These are phyloP conservation scores for Naganishia albida DNA, from an alignment of 1,284 basidiomycete genomes.

Conservation along the genomic window DNA sequence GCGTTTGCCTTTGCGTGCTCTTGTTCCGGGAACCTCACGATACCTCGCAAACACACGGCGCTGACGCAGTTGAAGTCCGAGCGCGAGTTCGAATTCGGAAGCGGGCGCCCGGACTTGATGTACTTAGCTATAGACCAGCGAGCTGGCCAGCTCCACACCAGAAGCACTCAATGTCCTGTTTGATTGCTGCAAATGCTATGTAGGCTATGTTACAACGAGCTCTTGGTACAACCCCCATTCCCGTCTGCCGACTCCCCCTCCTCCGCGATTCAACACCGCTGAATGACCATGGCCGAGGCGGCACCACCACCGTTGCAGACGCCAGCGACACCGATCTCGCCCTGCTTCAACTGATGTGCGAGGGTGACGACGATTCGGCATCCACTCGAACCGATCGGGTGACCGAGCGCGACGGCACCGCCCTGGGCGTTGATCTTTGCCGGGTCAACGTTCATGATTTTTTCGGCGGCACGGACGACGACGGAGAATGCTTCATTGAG, in stretches of 20 bases:
- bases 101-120: too few relatives aligned
- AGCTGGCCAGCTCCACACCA: background rate
- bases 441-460: slow-evolving; percentile 78
- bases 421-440: slow-evolving; percentile 91
- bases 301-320: slow-evolving; percentile 98
- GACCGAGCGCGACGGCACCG: slow-evolving; percentile 90
- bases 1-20: too few relatives aligned
- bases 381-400: slow-evolving; percentile 93
- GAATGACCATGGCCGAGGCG: slow-evolving; percentile 84
- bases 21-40: too few relatives aligned
- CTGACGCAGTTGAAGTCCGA: too few relatives aligned
- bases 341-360: slow-evolving; percentile 86
- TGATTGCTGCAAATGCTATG: slow-evolving; percentile 8
- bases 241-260: background rate
- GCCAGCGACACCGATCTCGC: slow-evolving; percentile 94
- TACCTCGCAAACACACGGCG: too few relatives aligned
- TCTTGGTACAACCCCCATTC: slow-evolving; percentile 18
- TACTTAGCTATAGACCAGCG: too few relatives aligned
- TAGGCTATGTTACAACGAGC: slow-evolving; percentile 22
- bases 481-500: slow-evolving; percentile 99
- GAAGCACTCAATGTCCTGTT: background rate
- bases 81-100: too few relatives aligned
- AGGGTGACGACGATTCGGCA: slow-evolving; percentile 93
- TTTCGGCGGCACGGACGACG: slow-evolving; percentile 87
- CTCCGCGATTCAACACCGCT: slow-evolving; percentile 57